phyloP scores from a whole-genome alignment of 495 filamentous ascomycete species.

The Aspergillus homomorphus region DNA sequence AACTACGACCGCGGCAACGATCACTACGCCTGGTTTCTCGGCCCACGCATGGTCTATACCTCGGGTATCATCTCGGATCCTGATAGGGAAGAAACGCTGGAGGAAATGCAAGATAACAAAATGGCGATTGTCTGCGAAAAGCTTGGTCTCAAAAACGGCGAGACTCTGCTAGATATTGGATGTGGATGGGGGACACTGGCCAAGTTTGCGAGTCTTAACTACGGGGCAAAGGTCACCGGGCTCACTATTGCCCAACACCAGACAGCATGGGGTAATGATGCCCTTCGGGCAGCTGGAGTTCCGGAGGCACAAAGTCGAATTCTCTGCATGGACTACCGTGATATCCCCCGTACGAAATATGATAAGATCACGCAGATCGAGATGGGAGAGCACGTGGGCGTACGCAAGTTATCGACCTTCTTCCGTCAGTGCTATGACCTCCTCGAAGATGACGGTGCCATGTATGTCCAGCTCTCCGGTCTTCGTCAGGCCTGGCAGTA shows the following conservation, averaged over 20 bases:
- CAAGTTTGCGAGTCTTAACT: constrained; percentile 60
- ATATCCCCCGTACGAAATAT: constrained; percentile 61
- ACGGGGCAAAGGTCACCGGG: constrained; percentile 61
- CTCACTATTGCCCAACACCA: constrained; percentile 69
- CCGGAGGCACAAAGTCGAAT: constrained; percentile 59
- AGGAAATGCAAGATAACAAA: constrained; percentile 73
- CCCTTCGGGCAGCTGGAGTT: constrained; percentile 56
- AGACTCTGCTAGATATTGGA: constrained; percentile 64
- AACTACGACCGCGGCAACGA: constrained; percentile 74
- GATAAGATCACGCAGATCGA: constrained; percentile 70
- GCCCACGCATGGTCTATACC: constrained; percentile 72
- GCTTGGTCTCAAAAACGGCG: constrained; percentile 58
- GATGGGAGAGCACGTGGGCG: constrained; percentile 74
- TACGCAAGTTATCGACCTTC: constrained; percentile 61
- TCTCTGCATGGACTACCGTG: constrained; percentile 67
- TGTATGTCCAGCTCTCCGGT: constrained; percentile 70
- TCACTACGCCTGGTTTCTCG: constrained; percentile 73
- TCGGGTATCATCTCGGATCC: constrained; percentile 67
- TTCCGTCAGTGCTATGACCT: constrained; percentile 63
- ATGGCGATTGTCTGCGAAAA: constrained; percentile 68
- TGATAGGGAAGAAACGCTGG: constrained; percentile 60
- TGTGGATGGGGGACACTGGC: constrained; percentile 71
- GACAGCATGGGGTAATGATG: constrained; percentile 69
- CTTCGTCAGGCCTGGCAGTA: constrained; percentile 69
- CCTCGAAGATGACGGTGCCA: constrained; percentile 67